Evolutionary conservation across 2,329 filamentous ascomycete species (phyloP).

Genomic region (Penicillium capsulatum): DNA sequence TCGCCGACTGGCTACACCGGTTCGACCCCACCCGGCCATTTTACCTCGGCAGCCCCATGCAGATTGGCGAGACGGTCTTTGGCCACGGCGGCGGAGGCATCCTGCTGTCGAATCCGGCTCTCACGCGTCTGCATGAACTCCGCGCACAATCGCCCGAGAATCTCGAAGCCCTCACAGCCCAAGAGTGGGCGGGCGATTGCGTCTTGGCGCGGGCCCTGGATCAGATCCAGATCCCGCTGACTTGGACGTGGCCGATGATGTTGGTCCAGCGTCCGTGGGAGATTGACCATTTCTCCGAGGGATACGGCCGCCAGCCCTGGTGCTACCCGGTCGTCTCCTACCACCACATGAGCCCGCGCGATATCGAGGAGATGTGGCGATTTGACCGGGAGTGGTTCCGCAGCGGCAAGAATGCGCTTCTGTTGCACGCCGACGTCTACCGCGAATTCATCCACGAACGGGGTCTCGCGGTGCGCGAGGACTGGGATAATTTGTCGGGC

Average conservation of each 20-base stretch:
- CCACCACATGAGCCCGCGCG: slow-evolving; percentile 44
- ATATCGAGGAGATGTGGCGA: slow-evolving; percentile 41
- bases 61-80: slow-evolving; percentile 47
- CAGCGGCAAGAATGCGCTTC: slow-evolving; percentile 43
- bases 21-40: slow-evolving; percentile 44
- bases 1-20: slow-evolving; percentile 49
- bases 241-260: slow-evolving; percentile 46
- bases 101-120: slow-evolving; percentile 46
- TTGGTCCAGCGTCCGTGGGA: slow-evolving; percentile 37
- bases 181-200: slow-evolving; percentile 48
- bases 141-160: slow-evolving; percentile 37
- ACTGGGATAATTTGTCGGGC: slow-evolving; percentile 26
- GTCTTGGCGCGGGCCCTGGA: slow-evolving; percentile 44
- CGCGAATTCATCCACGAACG: slow-evolving; percentile 19
- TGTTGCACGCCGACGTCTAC: slow-evolving; percentile 29
- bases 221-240: slow-evolving; percentile 42
- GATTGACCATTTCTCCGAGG: slow-evolving; percentile 38
- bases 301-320: slow-evolving; percentile 41
- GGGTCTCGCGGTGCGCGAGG: slow-evolving; percentile 9
- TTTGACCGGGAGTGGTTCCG: slow-evolving; percentile 51
- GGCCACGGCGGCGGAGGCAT: slow-evolving; percentile 52
- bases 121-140: slow-evolving; percentile 37
- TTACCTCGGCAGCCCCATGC: slow-evolving; percentile 54
- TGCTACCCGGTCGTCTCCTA: slow-evolving; percentile 49
- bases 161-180: slow-evolving; percentile 42